These are phyloP conservation scores for Candida michaelii DNA, from an alignment of 805 yeast genomes.

Conservation along the genomic window DNA sequence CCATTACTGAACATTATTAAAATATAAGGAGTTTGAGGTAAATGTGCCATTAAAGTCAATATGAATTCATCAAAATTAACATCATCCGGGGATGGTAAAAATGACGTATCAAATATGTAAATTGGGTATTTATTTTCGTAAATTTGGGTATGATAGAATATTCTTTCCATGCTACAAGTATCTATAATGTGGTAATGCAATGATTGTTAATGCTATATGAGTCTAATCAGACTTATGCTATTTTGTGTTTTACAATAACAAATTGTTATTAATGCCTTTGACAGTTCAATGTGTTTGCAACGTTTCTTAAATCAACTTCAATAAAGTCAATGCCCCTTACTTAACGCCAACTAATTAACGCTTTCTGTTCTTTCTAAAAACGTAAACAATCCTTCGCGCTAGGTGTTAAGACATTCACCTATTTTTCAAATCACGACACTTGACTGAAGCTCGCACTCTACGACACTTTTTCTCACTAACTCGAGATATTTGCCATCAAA, in stretches of 20 bases:
- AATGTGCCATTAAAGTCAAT: conserved; percentile 49
- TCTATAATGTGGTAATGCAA: not conserved
- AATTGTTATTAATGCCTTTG: too few species aligned
- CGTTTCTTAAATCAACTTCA: not conserved
- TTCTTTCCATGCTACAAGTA: conserved; percentile 14
- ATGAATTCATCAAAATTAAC: conserved; percentile 51
- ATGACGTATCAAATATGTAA: conserved; percentile 80
- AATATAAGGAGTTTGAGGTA: conserved; percentile 66
- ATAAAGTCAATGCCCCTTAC: not conserved
- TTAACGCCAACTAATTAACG: not conserved
- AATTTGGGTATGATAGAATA: conserved; percentile 12
- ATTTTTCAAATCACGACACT: not conserved
- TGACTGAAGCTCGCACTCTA: not conserved
- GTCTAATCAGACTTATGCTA: not conserved
- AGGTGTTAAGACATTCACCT: not conserved
- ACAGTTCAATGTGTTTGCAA: too few species aligned
- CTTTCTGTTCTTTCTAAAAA: not conserved
- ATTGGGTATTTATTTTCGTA: conserved; percentile 49
- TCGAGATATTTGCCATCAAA: conserved; percentile 11
- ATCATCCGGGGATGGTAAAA: conserved; percentile 60
- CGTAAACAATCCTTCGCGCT: not conserved
- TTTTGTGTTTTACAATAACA: not conserved
- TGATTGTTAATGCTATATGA: not conserved
- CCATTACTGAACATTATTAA: conserved; percentile 83
- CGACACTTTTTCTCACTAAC: conserved; percentile 1